These are phyloP conservation scores for Botrytis pseudocinerea DNA, from an alignment of 2,329 filamentous ascomycete genomes.

Conservation along the genomic window DNA sequence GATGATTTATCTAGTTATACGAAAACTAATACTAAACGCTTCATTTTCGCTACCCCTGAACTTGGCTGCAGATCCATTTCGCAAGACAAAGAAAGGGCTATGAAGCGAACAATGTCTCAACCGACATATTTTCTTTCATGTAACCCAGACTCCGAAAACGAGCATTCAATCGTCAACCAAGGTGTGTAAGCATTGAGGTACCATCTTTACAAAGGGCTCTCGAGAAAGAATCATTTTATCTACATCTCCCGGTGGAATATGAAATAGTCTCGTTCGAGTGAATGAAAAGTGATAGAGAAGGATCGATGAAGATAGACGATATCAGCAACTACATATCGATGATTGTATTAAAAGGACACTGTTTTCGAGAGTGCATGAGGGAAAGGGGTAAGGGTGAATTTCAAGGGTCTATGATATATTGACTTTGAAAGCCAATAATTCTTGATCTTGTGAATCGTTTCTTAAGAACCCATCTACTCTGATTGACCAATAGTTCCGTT, in stretches of 20 bases:
- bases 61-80: not conserved
- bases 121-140: not conserved
- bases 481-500: not conserved
- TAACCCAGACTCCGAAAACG: not conserved
- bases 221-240: not conserved
- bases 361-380: not conserved
- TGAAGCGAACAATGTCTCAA: not conserved
- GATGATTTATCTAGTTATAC: not conserved
- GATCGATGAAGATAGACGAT: not conserved
- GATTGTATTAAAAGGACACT: not conserved
- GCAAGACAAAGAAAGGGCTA: not conserved
- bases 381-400: not conserved
- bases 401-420: not conserved
- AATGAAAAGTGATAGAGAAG: not conserved
- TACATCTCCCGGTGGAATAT: not conserved
- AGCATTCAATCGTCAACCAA: not conserved
- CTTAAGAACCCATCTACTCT: not conserved
- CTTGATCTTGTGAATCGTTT: too few species aligned
- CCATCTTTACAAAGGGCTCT: not conserved
- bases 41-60: conserved; percentile 1
- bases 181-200: not conserved
- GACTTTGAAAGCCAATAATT: not conserved
- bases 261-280: not conserved
- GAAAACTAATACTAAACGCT: not conserved
- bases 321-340: not conserved